A percentile compares a stretch with the other conserved stretches of the same genome.
phyloP scores from a whole-genome alignment of 2,329 filamentous ascomycete genomes.

The Xylariaceae sp. region DNA sequence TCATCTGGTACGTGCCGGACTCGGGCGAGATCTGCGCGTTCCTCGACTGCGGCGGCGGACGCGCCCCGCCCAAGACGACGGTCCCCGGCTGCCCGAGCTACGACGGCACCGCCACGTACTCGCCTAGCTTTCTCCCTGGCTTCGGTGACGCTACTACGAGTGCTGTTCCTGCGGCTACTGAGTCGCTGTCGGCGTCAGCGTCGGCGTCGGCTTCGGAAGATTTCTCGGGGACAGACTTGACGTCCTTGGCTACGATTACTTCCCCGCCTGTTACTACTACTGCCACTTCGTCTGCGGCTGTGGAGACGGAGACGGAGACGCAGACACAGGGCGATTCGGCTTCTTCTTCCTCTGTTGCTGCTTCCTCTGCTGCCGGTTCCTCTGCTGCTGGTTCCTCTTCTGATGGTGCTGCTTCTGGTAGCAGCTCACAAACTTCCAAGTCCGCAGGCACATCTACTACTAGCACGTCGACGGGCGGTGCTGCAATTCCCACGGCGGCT shows the following conservation, averaged over 20 bases:
- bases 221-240: too few species aligned
- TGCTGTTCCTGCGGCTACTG: too few species aligned
- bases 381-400: too few species aligned
- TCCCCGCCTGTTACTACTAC: conserved; percentile 9
- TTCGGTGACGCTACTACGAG: too few species aligned
- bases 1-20: conserved; percentile 67
- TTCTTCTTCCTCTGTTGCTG: conserved; percentile 1
- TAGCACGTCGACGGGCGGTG: conserved; percentile 29
- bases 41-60: conserved; percentile 72
- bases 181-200: conserved; percentile 6
- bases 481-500: conserved; percentile 30
- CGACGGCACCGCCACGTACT: conserved; percentile 61
- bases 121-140: conserved; percentile 56
- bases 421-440: too few species aligned
- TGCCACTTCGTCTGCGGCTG: conserved; percentile 3
- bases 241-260: conserved; percentile 12
- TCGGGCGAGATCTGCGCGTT: conserved; percentile 69
- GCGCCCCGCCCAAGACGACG: conserved; percentile 67
- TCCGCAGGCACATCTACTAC: conserved; percentile 11
- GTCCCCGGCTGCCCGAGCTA: conserved; percentile 67
- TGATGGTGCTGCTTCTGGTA: conserved; percentile 1
- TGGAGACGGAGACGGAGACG: too few species aligned
- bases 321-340: conserved; percentile 6
- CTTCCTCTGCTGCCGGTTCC: too few species aligned
- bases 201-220: neutral